Base-by-base conservation (phyloP, 176 grass and related monocot species). In the Ananas comosus region DNA sequence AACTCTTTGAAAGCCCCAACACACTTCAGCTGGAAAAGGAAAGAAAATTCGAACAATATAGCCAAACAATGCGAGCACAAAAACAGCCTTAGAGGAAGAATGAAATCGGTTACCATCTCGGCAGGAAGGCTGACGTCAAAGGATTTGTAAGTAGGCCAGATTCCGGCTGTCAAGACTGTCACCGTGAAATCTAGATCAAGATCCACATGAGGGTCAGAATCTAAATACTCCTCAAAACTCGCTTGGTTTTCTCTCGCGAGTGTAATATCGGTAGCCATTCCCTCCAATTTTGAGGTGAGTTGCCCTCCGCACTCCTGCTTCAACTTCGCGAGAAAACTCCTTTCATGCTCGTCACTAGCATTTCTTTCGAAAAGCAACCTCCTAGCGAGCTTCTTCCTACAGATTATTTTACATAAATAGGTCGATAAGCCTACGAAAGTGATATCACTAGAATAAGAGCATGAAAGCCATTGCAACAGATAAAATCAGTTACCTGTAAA, bases 101-200 rank as follows among this genome's bases (percentile, higher is more conserved):
- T 0, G 76, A 4, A 25, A 19, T 53, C 53, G 25, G 56, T 80
- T 82, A 99, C 94, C 94, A 99, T 93, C 80, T 99, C 94, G 53
- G 84, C 85, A 75, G 86, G 94, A 83, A 97, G 94, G 80, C 90
- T 97, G 61, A 99, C 86, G 52, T 99, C 94, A 68, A 86, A 90
- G 28, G 82, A 93, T 80, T 93, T 97, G 80, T 99, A 99, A 72
- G 82, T 99, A 59, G 94, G 94, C 94, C 94, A 99, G 78, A 99
- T 91, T 75, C 94, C 94, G 51, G 89, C 93, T 73, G 89, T 93
- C 72, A 99, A 71, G 74, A 93, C 90, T 71, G 84, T 93, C 21
- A 93, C 94, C 56, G 84, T 84, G 69, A 99, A 81, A 64, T 93
- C 94, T 69, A 99, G 74, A 33, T 90, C 90, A 50, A 87, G 84